Conservation (phyloP, 164 flowering plant species). For the Vitis labrusca region DNA sequence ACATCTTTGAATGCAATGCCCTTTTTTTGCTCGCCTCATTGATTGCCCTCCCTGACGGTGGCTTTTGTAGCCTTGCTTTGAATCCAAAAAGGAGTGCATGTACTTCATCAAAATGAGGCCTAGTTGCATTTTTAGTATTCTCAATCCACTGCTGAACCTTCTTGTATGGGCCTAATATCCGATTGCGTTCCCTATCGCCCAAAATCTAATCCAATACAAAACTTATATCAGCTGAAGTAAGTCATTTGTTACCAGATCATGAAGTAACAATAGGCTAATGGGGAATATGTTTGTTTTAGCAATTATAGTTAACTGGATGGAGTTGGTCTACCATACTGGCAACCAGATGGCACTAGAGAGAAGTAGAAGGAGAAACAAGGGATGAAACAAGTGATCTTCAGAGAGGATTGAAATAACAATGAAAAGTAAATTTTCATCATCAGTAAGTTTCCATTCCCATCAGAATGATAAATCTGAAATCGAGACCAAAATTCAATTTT, state of each 20-base stretch:
- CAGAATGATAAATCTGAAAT: too few relatives aligned
- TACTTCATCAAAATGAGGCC: constrained; percentile 83
- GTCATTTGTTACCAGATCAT: too few relatives aligned
- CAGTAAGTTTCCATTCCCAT: not conserved
- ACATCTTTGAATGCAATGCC: constrained; percentile 35
- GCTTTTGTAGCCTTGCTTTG: constrained; percentile 37
- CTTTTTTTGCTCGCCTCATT: constrained; percentile 13
- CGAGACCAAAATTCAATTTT: not conserved
- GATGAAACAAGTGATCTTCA: too few relatives aligned
- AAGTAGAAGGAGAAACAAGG: too few relatives aligned
- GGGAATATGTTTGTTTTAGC: too few relatives aligned
- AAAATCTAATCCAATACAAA: constrained; percentile 41
- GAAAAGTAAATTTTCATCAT: constrained; percentile 1
- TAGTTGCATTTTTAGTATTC: constrained; percentile 59
- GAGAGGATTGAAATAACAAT: too few relatives aligned
- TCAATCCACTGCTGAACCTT: constrained; percentile 82
- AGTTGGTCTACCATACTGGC: too few relatives aligned
- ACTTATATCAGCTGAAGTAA: too few relatives aligned
- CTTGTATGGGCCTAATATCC: constrained; percentile 65
- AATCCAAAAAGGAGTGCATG: constrained; percentile 49
- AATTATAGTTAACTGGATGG: too few relatives aligned
- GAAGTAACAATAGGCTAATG: too few relatives aligned
- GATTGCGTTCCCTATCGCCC: constrained; percentile 53
- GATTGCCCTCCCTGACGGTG: constrained; percentile 15
- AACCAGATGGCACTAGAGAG: too few relatives aligned